Base-by-base conservation (phyloP, 1,284 basidiomycete species). In the Cryptococcus jaspeensis region DNA sequence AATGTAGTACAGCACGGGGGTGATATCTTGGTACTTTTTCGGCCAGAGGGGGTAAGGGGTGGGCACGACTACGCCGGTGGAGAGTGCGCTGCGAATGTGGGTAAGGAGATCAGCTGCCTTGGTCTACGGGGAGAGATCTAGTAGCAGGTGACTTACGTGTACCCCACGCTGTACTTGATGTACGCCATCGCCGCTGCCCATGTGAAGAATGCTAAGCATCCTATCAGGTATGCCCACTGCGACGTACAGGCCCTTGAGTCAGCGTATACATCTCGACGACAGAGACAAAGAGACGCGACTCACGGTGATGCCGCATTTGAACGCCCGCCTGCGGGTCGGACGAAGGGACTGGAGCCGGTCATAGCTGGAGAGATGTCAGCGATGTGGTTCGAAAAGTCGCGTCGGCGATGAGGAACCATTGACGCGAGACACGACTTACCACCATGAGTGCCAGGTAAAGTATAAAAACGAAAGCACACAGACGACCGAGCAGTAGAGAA, bases 251-350 rank as follows among this genome's bases (percentile, higher is more conserved):
- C 13, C n/a, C 13, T 39, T 39, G 2, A 36, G n/a, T 41, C 46
- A 51, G 45, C 39, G 35, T 28, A 38, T n/a, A 20, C 37, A 35
- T 47, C n/a, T n/a, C n/a, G n/a, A n/a, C n/a, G n/a, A n/a, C n/a
- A n/a, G n/a, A n/a, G n/a, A n/a, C n/a, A 12, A 22, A 23, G 25
- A 5, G 40, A n/a, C 1, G 38, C 13, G 44, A 53, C 56, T 16
- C 36, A 58, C 56, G 7, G 57, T 52, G 38, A 59, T 52, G 15
- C 52, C 48, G 35, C 45, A 48, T 47, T 59, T 59, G 57, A 59
- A 59, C 15, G 57, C 57, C 23, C 53, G 35, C 22, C 53, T n/a
- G 15, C 32, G 13, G 35, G 46, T 55, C 32, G 57, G 57, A 1
- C 43, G 18, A 18, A 59, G 47, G 13, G 57, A 55, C 15, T 47